Evolutionary conservation across 1,139 yeast species (phyloP).

Genomic region (Suhomyces guaymorum): DNA sequence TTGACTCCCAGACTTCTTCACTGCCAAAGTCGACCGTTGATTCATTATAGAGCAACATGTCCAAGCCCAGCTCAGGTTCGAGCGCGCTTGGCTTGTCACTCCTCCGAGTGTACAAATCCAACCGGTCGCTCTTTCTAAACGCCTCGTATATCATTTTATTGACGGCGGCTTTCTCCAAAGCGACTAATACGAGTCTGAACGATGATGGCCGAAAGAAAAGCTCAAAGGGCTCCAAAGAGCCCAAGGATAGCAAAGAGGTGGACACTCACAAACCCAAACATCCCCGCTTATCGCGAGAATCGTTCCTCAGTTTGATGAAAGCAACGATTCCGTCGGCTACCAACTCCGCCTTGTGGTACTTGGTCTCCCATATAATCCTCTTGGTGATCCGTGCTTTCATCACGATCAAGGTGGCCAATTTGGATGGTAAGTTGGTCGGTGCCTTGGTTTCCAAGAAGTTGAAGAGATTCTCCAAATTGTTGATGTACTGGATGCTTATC

Average conservation of each 20-base stretch:
- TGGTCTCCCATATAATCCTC: slow-evolving; percentile 59
- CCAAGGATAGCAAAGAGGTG: slow-evolving; percentile 8
- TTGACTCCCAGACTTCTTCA: background rate
- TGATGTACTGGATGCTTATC: slow-evolving; percentile 77
- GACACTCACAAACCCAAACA: slow-evolving; percentile 18
- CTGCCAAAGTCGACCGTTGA: background rate
- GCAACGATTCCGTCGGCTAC: slow-evolving; percentile 42
- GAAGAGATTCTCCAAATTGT: slow-evolving; percentile 58
- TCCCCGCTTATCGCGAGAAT: slow-evolving; percentile 36
- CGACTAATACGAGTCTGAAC: slow-evolving; percentile 42
- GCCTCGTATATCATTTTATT: slow-evolving; percentile 50
- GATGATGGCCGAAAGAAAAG: slow-evolving; percentile 11
- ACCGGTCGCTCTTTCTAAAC: slow-evolving; percentile 50
- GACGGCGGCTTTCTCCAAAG: slow-evolving; percentile 49
- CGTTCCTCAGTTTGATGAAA: slow-evolving; percentile 33
- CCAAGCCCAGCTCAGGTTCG: slow-evolving; percentile 1
- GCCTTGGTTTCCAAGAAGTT: slow-evolving; percentile 75
- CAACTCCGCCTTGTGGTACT: slow-evolving; percentile 40
- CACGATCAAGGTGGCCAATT: slow-evolving; percentile 79
- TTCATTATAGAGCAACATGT: background rate
- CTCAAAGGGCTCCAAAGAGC: slow-evolving; percentile 10
- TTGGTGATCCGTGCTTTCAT: slow-evolving; percentile 70
- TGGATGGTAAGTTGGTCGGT: slow-evolving; percentile 86
- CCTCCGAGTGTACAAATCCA: slow-evolving; percentile 43
- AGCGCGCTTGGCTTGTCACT: slow-evolving; percentile 19